Conservation (phyloP, 176 grass and related monocot genomes). For the Rhipidocladum racemiflorum region DNA sequence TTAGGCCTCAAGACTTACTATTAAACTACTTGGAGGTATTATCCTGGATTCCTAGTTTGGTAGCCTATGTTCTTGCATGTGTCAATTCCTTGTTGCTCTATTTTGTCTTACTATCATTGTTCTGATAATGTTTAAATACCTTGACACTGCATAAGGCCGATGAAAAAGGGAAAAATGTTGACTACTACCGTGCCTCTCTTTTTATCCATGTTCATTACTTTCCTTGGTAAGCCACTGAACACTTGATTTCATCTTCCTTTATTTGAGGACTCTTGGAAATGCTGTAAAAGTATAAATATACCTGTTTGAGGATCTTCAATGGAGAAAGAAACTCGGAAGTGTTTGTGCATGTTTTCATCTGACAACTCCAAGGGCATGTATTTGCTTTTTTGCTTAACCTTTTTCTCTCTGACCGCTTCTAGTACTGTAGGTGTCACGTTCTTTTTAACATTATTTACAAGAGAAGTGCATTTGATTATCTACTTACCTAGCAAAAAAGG, state of each 20-base stretch:
- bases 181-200: not conserved
- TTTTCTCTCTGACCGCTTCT: not conserved
- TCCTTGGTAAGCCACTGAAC: not conserved
- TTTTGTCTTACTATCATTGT: not conserved
- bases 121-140: not conserved
- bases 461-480: not conserved
- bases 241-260: not conserved
- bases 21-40: conserved; percentile 2
- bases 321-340: too few relatives aligned
- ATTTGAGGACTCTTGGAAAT: not conserved
- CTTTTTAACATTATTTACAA: not conserved
- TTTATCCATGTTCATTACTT: not conserved
- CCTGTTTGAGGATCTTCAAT: not conserved
- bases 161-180: not conserved
- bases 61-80: conserved; percentile 7
- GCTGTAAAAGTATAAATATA: not conserved
- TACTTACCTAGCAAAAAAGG: not conserved
- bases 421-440: not conserved
- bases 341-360: not conserved
- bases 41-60: conserved; percentile 3
- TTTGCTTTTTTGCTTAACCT: not conserved
- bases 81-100: not conserved
- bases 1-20: not conserved
- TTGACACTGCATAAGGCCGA: not conserved
- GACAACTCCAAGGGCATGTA: not conserved